Percentiles rank a stretch among this genome's conserved stretches.
phyloP scores from a whole-genome alignment of 1,284 basidiomycete genomes.

The Ustilago loliicola region DNA sequence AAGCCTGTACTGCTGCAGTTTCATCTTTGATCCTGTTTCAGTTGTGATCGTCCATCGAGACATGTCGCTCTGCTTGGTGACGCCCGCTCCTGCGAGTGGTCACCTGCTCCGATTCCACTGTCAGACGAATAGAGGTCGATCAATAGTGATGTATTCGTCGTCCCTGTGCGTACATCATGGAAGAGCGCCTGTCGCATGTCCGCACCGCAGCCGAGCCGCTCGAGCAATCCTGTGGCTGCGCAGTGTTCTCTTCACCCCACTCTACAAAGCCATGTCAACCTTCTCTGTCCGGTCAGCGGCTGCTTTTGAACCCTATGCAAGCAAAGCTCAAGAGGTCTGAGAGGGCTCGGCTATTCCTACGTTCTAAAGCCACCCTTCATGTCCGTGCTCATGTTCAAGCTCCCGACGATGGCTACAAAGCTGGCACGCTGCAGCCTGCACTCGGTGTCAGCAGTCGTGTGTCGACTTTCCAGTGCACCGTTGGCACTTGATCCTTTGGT shows the following conservation, averaged over 20 bases:
- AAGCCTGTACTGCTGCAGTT: slow-evolving; percentile 17
- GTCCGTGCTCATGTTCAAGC: slow-evolving; percentile 1
- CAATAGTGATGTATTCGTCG: not conserved
- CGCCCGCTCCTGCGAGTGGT: slow-evolving; percentile 11
- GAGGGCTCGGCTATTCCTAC: slow-evolving; percentile 12
- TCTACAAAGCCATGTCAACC: slow-evolving; percentile 12
- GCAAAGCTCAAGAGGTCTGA: too few relatives aligned
- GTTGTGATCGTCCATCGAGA: not conserved
- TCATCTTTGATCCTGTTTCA: not conserved
- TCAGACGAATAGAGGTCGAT: slow-evolving; percentile 6
- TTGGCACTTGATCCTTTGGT: not conserved
- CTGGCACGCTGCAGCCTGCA: slow-evolving; percentile 18
- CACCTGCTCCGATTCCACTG: not conserved
- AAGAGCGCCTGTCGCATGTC: slow-evolving; percentile 2
- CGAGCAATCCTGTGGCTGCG: not conserved
- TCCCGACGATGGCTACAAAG: slow-evolving; percentile 8
- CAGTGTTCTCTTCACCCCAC: not conserved
- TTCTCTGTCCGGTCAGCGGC: not conserved
- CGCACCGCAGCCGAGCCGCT: slow-evolving; percentile 15
- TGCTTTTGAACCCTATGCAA: not conserved
- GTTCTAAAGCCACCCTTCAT: not conserved
- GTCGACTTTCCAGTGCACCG: not conserved
- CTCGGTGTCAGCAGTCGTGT: not conserved
- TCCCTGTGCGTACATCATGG: not conserved
- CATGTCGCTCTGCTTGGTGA: slow-evolving; percentile 40